These are phyloP conservation scores for Nitzschia palea DNA, from an alignment of 108 stramenopile species.

Conservation along the genomic window DNA sequence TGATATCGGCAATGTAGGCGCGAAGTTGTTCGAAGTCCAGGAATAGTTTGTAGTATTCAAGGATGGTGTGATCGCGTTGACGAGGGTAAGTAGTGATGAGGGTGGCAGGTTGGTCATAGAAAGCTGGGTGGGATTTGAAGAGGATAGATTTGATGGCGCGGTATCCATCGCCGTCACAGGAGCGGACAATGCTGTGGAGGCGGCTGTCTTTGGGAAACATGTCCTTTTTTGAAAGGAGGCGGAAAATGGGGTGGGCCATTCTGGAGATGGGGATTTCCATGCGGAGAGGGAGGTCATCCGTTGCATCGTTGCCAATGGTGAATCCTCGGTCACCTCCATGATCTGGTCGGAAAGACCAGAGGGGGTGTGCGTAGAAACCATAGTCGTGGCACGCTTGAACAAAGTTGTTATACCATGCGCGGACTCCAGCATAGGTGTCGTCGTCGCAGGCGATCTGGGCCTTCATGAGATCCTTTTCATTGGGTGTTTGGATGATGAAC, in stretches of 20 bases:
- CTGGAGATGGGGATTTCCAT: background rate
- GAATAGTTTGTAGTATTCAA: background rate
- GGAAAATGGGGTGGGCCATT: background rate
- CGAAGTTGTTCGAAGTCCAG: constrained; percentile 2
- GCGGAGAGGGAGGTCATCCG: background rate
- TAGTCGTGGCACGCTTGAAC: background rate
- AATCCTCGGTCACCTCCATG: background rate
- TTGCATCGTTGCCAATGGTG: background rate
- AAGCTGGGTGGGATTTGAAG: background rate
- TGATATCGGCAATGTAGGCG: background rate
- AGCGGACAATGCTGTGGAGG: background rate
- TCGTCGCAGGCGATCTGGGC: background rate
- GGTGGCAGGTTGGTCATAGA: background rate
- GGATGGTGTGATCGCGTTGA: background rate
- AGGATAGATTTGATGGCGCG: background rate
- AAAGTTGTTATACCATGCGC: background rate
- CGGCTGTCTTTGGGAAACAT: background rate
- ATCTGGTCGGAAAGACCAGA: background rate
- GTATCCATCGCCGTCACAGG: constrained; percentile 1
- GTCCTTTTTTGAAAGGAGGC: background rate
- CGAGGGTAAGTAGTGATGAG: background rate
- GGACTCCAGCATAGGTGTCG: background rate
- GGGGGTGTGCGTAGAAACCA: constrained; percentile 6
- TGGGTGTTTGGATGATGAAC: background rate
- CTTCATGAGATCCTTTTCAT: background rate